Conservation (phyloP, 2,329 filamentous ascomycete genomes). For the Aaosphaeria pasadenensis region DNA sequence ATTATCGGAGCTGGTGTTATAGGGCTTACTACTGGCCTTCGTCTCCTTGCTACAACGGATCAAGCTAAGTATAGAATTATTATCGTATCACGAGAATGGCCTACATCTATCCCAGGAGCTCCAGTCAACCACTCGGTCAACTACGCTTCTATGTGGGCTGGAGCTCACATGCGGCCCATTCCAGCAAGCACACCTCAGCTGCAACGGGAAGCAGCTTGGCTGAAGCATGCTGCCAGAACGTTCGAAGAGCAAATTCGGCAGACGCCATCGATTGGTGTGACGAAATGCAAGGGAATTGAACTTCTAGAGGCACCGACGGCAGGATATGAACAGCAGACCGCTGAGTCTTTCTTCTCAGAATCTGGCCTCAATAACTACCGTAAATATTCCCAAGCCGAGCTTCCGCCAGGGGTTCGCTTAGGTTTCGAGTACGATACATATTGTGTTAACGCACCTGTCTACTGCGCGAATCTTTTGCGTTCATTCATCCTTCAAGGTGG, state of each 20-base stretch:
- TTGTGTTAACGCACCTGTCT: neutral
- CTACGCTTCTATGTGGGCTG: neutral
- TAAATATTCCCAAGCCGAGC: neutral
- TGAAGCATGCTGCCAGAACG: neutral
- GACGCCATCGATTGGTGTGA: neutral
- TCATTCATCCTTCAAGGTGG: neutral
- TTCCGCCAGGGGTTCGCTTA: neutral
- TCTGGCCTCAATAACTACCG: too few relatives aligned
- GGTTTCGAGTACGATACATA: neutral
- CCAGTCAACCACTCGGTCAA: neutral
- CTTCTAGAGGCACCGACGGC: too few relatives aligned
- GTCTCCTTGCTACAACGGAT: neutral
- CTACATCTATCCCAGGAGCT: neutral
- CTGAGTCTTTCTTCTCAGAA: too few relatives aligned
- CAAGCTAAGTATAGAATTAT: neutral
- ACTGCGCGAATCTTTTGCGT: neutral
- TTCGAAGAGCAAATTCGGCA: neutral
- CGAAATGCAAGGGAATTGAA: neutral
- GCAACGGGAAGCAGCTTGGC: neutral
- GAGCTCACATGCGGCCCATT: neutral
- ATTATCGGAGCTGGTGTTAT: neutral
- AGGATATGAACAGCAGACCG: too few relatives aligned
- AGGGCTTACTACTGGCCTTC: neutral
- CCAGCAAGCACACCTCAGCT: neutral
- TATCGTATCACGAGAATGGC: neutral